Base-by-base conservation (phyloP, 148 eudicot species). In the Rhododendron simsii region DNA sequence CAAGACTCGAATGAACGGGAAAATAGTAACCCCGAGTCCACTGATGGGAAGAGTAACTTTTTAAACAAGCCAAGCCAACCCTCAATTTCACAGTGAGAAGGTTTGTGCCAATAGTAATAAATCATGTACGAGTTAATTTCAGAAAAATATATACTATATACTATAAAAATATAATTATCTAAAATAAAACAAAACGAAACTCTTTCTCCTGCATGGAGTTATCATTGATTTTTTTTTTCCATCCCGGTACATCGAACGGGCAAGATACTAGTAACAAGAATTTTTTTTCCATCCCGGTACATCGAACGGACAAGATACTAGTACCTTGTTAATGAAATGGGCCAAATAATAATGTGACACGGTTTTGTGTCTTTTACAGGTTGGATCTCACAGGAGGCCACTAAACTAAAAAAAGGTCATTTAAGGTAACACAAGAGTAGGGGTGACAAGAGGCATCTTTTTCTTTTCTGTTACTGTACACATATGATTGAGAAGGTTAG, bases 241-340 rank as follows among this genome's bases (percentile, higher is more conserved):
- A 0, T 41, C 0, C 7, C 7, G 7, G 7, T 41, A 7, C 1
- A 5, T 41, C 44, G 0, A 41, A 41, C 44, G 44, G 1, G 0
- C 7, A 41, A 41, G 1, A 41, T 41, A 7, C 44, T 6, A 6
- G 44, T 20, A 59, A n/a, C n/a, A n/a, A n/a, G n/a, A 33, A 0
- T 39, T 39, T 41, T 41, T 41, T 41, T 41, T 41, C 7, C 44
- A 0, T 41, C 0, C 7, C 7, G 7, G 7, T 41, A 7, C 1
- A 5, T 41, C 44, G 0, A 41, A 41, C 44, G 44, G 1, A 0
- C 7, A 41, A 41, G 1, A 41, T 41, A 7, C 44, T 6, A 6
- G 44, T 20, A 59, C 6, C 65, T 59, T 20, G 65, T 59, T 59
- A 59, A 59, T 59, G 65, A 59, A 59, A 59, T 59, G 65, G 5